These are phyloP conservation scores for Penicillium janthinellum DNA, from an alignment of 2,329 filamentous ascomycete genomes.

Conservation along the genomic window DNA sequence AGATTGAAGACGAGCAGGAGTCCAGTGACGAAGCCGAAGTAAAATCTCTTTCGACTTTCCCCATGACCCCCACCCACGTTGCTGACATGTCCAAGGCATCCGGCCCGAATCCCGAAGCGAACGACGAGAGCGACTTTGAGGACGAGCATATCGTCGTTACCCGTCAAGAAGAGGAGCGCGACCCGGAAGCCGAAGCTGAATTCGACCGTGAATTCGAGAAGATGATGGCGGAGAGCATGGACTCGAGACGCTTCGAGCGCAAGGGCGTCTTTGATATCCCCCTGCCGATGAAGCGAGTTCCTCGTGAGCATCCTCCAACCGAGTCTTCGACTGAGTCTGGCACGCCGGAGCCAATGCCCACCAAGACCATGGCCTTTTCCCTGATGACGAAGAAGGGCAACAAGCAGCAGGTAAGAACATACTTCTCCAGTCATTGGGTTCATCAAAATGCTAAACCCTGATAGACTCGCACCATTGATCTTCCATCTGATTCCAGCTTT, in stretches of 20 bases:
- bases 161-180: conserved; percentile 82
- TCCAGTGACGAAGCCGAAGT: conserved; percentile 54
- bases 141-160: conserved; percentile 93
- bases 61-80: not conserved
- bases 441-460: conserved; percentile 18
- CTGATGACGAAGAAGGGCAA: conserved; percentile 95
- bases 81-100: conserved; percentile 39
- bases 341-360: conserved; percentile 29
- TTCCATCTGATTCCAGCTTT: conserved; percentile 86
- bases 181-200: conserved; percentile 92
- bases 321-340: conserved; percentile 41
- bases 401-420: conserved; percentile 73
- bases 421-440: not conserved
- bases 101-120: conserved; percentile 49
- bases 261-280: conserved; percentile 96
- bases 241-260: conserved; percentile 93
- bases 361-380: conserved; percentile 89
- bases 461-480: conserved; percentile 85
- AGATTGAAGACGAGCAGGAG: conserved; percentile 59
- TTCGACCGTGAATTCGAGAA: conserved; percentile 98
- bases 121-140: conserved; percentile 58
- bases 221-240: conserved; percentile 96
- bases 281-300: conserved; percentile 76
- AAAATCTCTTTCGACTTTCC: conserved; percentile 3
- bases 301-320: conserved; percentile 58